Conservation (phyloP, 768 basidiomycete genomes). For the Termitomyces heimii region DNA sequence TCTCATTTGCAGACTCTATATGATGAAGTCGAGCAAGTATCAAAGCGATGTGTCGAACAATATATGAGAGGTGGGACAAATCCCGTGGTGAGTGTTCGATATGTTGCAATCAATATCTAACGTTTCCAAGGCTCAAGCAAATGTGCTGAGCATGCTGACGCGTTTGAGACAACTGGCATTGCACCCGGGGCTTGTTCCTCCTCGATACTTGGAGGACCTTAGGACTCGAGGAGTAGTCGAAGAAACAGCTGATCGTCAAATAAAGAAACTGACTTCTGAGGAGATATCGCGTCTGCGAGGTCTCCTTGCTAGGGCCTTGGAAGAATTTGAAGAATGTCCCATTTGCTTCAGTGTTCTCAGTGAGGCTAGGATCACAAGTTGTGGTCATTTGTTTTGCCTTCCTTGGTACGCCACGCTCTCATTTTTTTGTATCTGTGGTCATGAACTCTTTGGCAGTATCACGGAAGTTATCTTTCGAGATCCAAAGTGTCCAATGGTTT, state of each 20-base stretch:
- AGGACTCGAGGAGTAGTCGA: slow-evolving; percentile 29
- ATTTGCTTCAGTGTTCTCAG: slow-evolving; percentile 58
- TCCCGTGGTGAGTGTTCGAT: slow-evolving; percentile 30
- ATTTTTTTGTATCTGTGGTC: not conserved
- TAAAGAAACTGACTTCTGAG: slow-evolving; percentile 42
- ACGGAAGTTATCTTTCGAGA: slow-evolving; percentile 64
- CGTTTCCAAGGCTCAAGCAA: slow-evolving; percentile 48
- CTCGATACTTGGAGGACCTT: slow-evolving; percentile 64
- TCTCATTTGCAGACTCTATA: slow-evolving; percentile 41
- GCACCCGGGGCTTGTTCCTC: slow-evolving; percentile 72
- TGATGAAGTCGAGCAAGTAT: slow-evolving; percentile 59
- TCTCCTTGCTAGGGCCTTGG: slow-evolving; percentile 58
- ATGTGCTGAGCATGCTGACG: slow-evolving; percentile 78
- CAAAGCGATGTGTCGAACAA: slow-evolving; percentile 55
- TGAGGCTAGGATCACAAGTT: slow-evolving; percentile 69
- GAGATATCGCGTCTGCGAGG: slow-evolving; percentile 52
- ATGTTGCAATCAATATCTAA: not conserved
- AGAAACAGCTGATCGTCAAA: slow-evolving; percentile 16
- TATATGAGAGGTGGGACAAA: slow-evolving; percentile 40
- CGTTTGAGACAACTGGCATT: slow-evolving; percentile 79
- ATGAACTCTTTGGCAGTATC: slow-evolving; percentile 37
- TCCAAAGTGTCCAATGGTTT: slow-evolving; percentile 78
- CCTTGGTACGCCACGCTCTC: slow-evolving; percentile 43
- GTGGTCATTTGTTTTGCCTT: slow-evolving; percentile 68
- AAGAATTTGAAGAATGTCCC: slow-evolving; percentile 82